phyloP scores from a whole-genome alignment of 495 filamentous ascomycete genomes.

The Aspergillus bertholletiae region DNA sequence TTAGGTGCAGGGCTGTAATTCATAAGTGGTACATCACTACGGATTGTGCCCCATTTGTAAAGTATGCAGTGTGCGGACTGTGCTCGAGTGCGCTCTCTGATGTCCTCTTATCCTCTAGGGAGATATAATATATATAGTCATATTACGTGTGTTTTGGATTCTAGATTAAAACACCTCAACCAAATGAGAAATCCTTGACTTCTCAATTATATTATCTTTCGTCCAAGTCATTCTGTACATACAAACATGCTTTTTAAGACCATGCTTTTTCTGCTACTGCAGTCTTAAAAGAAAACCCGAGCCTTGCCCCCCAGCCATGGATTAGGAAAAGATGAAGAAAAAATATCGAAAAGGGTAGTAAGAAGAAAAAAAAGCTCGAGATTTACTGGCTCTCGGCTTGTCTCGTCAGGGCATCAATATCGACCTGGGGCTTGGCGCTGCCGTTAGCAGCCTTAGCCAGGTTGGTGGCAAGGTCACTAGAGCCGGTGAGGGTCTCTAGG shows the following conservation, averaged over 20 bases:
- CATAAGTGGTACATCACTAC: no score
- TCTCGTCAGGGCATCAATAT: conserved; percentile 35
- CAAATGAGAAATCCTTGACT: neutral
- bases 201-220: neutral
- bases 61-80: no score
- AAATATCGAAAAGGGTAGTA: conserved; percentile 1
- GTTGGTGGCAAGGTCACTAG: conserved; percentile 12
- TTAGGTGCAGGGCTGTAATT: no score
- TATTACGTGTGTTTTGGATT: no score
- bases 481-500: conserved; percentile 34
- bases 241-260: neutral
- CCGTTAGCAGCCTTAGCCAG: conserved; percentile 13
- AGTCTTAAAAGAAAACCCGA: neutral
- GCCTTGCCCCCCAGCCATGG: neutral
- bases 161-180: neutral
- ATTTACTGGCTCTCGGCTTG: conserved; percentile 31
- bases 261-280: neutral
- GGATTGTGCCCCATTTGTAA: no score
- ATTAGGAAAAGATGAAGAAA: conserved; percentile 1
- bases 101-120: no score
- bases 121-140: no score
- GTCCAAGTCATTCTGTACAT: neutral
- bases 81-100: no score
- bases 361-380: neutral
- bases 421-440: conserved; percentile 24